Evolutionary conservation across 176 grass and related monocot genomes (phyloP), one percentile per base, ranked within the genome.

Genomic region (Juncus effusus): DNA sequence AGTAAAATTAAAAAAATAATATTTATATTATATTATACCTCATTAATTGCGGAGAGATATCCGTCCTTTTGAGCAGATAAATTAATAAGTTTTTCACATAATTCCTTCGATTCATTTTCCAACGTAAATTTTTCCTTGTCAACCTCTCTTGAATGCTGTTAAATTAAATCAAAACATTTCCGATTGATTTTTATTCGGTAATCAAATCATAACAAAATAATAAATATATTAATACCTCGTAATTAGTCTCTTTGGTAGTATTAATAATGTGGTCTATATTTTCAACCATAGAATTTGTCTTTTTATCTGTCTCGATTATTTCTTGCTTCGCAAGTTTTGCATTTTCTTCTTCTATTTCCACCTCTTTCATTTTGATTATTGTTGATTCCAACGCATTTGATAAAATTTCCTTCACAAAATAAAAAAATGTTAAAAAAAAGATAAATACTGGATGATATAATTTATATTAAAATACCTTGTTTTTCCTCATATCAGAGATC

Each of bases 341-440:
- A 38, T 80, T 80, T 53, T 73, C 76, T 60, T 87, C 72, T 74
- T 77, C 76, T 65, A 83, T 62, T 77, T 87, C 85, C 58, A 87
- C 76, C 69, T 76, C 76, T 60, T 87, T 77, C 65, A 87, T 54
- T 51, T 69, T 87, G 42, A 52, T 62, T 71, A 71, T 80, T 47
- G 72, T 76, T 44, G 71, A 74, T 59, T 87, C 51, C 61, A 80
- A 79, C 16, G 78, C 81, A 77, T 61, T 79, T 52, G 60, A 58
- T 54, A 87, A 80, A 63, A 61, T 71, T 73, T 87, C 80, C 85
- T 83, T 72, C 15, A 57, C 51, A 56, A 45, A 15, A 52, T 57
- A 38, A 5, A 54, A 16, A 69, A 68, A 60, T 19, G 51, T 61
- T 16, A 8, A 63, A 10, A 47, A 13, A 77, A 70, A 38, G 51